Percentiles rank a stretch among this genome's conserved stretches.
phyloP scores from a whole-genome alignment of 257 asterid genomes.

The Salvia rosmarinus region DNA sequence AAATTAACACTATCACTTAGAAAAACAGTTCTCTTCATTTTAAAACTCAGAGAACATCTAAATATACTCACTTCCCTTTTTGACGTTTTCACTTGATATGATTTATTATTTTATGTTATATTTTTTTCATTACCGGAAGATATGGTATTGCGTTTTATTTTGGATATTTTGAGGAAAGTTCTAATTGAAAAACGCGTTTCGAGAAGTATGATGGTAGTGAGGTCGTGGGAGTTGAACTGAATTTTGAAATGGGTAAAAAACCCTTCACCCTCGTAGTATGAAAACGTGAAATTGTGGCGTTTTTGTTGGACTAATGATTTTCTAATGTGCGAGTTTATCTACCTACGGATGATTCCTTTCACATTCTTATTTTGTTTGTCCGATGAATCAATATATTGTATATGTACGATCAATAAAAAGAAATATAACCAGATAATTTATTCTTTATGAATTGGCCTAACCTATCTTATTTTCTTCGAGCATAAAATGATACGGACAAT shows the following conservation, averaged over 20 bases:
- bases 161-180: slow-evolving; percentile 19
- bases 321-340: slow-evolving; percentile 12
- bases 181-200: slow-evolving; percentile 27
- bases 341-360: slow-evolving; percentile 23
- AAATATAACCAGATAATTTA: too few species aligned
- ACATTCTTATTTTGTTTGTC: not conserved
- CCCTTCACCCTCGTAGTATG: slow-evolving; percentile 25
- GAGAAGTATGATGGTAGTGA: not conserved
- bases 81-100: too few species aligned
- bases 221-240: slow-evolving; percentile 21
- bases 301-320: not conserved
- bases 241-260: not conserved
- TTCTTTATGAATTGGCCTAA: too few species aligned
- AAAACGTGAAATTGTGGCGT: slow-evolving; percentile 9
- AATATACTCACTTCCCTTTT: too few species aligned
- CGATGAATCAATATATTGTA: not conserved
- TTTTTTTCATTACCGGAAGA: too few species aligned
- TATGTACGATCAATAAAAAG: too few species aligned
- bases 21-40: too few species aligned
- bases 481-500: too few species aligned
- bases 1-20: too few species aligned
- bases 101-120: not conserved
- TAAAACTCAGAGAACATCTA: too few species aligned
- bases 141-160: not conserved
- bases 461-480: too few species aligned